Evolutionary conservation across 345 rosid species (phyloP), one percentile per base, ranked within the genome.

Genomic region (Aethionema arabicum): DNA sequence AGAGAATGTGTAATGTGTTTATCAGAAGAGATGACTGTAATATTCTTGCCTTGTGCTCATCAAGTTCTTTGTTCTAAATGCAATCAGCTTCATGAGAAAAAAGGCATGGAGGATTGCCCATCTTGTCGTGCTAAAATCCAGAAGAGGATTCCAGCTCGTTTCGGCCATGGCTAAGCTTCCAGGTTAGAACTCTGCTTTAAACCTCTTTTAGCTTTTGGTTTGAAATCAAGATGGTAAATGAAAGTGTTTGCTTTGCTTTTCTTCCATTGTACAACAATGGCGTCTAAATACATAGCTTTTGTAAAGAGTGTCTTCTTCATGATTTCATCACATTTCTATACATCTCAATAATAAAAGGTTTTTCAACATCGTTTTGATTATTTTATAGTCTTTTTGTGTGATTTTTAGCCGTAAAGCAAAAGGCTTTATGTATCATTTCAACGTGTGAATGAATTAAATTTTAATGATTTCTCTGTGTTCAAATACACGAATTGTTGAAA

Each of bases 1-100:
- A 77, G 90, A 13, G 98, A 91, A 60, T 91, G 98, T 27, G 96
- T 91, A 62, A 88, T 91, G 98, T 91, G 96, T 78, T 86, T 79
- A 39, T 66, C 82, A 10, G 85, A 81, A 57, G 87, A 81, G 74
- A 79, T 69, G 74, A 63, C 76, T 3, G 79, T 83, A 66, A 76
- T 83, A 1, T 78, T 82, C 67, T 72, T 83, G 39, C 89, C 87
- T 5, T 83, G 93, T 70, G 82, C 85, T 38, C 87, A 83, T 75
- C 84, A 79, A 61, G 82, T 83, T 8, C 74, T 86, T 0, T 82
- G 84, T 52, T 21, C 47, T 11, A 60, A 60, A 16, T 82, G 87
- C 72, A 86, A 78, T 61, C 75, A 77, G 67, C 77, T 72, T 53
- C 89, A 86, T 51, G 67, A 66, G 72, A 66, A 75, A 55, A 61